phyloP scores from a whole-genome alignment of 306 rosid genomes.

The Abrus precatorius region DNA sequence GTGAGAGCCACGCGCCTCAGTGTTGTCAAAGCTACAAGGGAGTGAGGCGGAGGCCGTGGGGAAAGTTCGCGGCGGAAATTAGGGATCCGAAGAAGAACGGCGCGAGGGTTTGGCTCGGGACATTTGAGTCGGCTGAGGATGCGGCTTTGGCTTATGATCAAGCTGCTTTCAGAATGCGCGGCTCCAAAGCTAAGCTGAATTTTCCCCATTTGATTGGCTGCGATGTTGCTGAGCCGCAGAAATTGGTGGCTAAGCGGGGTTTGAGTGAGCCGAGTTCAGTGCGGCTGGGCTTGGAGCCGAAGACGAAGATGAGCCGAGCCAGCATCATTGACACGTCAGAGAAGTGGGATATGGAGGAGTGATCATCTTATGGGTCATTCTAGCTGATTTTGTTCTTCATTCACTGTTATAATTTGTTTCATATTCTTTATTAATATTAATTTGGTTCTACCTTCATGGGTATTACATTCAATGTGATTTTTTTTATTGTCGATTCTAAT shows the following conservation, averaged over 20 bases:
- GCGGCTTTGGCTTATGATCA: slow-evolving; percentile 73
- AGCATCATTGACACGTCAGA: not conserved
- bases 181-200: slow-evolving; percentile 70
- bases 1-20: not conserved
- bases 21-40: slow-evolving; percentile 54
- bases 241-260: slow-evolving; percentile 21
- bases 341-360: not conserved
- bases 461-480: too few species aligned
- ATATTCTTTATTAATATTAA: too few species aligned
- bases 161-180: slow-evolving; percentile 71
- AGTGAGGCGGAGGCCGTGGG: slow-evolving; percentile 77
- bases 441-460: too few species aligned
- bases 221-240: not conserved
- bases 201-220: slow-evolving; percentile 64
- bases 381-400: too few species aligned
- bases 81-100: slow-evolving; percentile 60
- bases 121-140: slow-evolving; percentile 57
- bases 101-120: slow-evolving; percentile 73
- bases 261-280: not conserved
- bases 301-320: slow-evolving; percentile 13
- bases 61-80: slow-evolving; percentile 72
- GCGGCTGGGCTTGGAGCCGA: not conserved
- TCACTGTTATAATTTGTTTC: too few species aligned
- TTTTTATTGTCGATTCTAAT: too few species aligned
- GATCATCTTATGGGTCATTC: too few species aligned